Evolutionary conservation across 768 basidiomycete genomes (phyloP), one percentile per base, ranked within the genome.

Genomic region (Mycena albidolilacea): DNA sequence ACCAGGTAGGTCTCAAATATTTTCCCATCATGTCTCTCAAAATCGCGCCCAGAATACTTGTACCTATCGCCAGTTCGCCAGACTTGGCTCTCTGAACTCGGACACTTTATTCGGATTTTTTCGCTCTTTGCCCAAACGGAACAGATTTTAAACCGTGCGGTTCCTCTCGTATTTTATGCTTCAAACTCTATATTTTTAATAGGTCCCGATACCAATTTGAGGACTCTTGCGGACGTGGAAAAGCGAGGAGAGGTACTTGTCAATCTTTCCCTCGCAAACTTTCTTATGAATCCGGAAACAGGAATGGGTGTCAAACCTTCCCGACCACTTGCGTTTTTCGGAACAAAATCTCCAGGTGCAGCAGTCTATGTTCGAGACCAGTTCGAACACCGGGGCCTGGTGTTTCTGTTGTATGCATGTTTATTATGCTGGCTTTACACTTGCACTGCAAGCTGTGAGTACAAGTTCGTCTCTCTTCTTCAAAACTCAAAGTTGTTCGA

Each of bases 331-430:
- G 57, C 88, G 87, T 9, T 95, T 93, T 78, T 91, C 88, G 30
- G 90, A 92, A 58, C 88, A 92, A 76, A 94, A 87, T 78, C 80
- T 95, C 21, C 84, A 86, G 74, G 88, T 91, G 21, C 93, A 95
- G 76, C 84, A 90, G 73, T 88, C 90, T 19, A 93, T 94, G 89
- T 92, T 95, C 75, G 93, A 94, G 78, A 95, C 94, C 23, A 90
- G 89, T 76, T 92, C 92, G 17, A 94, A 93, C 76, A 88, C 88
- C 38, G 92, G 94, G 58, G 92, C 93, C 11, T 95, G 94, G 95
- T 93, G 91, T 76, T 96, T 89, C 82, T 93, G 89, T 75, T 86
- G 86, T 78, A 92, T 94, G 85, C 94, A 96, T 79, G 85, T 90
- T 57, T 84, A 92, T 73, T 89, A 95, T 76, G 92, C 92, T 52